These are phyloP conservation scores for Sonneratia caseolaris DNA, from an alignment of 345 rosid species.

Conservation along the genomic window DNA sequence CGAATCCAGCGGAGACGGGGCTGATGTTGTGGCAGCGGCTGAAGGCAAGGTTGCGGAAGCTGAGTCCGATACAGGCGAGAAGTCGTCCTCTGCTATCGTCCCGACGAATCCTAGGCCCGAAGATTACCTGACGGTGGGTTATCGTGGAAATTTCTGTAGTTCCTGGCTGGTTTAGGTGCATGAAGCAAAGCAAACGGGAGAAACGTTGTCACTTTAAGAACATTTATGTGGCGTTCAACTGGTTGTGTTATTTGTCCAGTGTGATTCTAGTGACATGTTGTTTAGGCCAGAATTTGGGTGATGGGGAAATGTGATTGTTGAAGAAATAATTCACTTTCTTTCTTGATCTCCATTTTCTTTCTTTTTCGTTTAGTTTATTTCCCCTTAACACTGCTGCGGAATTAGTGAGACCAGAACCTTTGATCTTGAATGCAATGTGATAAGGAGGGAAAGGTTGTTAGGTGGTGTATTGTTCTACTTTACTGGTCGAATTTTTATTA, in stretches of 20 bases:
- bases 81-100: conserved; percentile 70
- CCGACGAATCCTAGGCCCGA: conserved; percentile 70
- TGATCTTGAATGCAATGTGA: not conserved
- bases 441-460: too few species aligned
- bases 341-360: not conserved
- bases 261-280: not conserved
- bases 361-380: too few species aligned
- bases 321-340: not conserved
- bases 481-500: not conserved
- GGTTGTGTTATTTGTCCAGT: not conserved
- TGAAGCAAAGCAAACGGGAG: not conserved
- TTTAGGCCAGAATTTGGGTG: not conserved
- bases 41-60: conserved; percentile 37
- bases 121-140: conserved; percentile 73
- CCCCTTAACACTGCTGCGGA: not conserved
- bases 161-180: not conserved
- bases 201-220: not conserved
- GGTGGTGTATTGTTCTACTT: not conserved
- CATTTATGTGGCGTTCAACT: not conserved
- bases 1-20: conserved; percentile 32
- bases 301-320: not conserved
- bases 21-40: conserved; percentile 23
- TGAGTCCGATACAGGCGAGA: conserved; percentile 35
- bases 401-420: not conserved
- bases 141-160: not conserved